A percentile compares a stretch with the other conserved stretches of the same genome.
These are phyloP conservation scores for Akanthomyces dipterigenus DNA, from an alignment of 2,329 filamentous ascomycete species.

Conservation along the genomic window DNA sequence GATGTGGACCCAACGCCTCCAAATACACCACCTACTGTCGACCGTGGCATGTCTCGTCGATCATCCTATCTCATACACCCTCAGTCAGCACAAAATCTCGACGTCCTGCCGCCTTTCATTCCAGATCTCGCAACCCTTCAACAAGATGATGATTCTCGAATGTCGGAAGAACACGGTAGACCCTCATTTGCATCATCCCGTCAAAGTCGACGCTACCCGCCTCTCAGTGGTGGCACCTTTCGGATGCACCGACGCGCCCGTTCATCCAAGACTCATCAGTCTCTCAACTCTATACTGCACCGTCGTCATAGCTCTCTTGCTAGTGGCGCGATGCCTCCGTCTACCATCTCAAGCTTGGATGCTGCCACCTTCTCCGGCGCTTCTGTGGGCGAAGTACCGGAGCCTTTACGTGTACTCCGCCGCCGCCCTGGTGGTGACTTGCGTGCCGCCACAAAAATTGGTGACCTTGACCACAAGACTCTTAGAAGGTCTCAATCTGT, in stretches of 20 bases:
- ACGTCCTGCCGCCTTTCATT: constrained; percentile 40
- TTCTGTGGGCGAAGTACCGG: constrained; percentile 43
- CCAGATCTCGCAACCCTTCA: constrained; percentile 39
- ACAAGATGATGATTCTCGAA: constrained; percentile 18
- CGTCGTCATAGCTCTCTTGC: constrained; percentile 54
- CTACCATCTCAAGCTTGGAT: constrained; percentile 54
- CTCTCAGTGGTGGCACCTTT: constrained; percentile 22
- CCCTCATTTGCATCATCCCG: constrained; percentile 24
- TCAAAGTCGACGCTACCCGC: constrained; percentile 23
- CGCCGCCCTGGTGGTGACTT: constrained; percentile 70
- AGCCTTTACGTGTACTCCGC: constrained; percentile 58
- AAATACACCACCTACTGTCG: constrained; percentile 47
- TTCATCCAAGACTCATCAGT: constrained; percentile 43
- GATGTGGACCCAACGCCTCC: constrained; percentile 53
- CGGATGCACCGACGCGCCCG: constrained; percentile 37
- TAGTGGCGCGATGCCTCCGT: constrained; percentile 44
- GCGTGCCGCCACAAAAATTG: constrained; percentile 58
- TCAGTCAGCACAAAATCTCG: constrained; percentile 31
- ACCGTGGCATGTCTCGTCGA: constrained; percentile 40
- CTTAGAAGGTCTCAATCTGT: constrained; percentile 50
- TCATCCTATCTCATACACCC: constrained; percentile 51
- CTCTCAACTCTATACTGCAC: constrained; percentile 44
- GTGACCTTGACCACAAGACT: constrained; percentile 47
- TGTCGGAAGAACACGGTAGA: constrained; percentile 27
- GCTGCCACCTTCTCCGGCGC: constrained; percentile 48